phyloP scores from a whole-genome alignment of 169 alveolate species.

The Plasmodium coatneyi region DNA sequence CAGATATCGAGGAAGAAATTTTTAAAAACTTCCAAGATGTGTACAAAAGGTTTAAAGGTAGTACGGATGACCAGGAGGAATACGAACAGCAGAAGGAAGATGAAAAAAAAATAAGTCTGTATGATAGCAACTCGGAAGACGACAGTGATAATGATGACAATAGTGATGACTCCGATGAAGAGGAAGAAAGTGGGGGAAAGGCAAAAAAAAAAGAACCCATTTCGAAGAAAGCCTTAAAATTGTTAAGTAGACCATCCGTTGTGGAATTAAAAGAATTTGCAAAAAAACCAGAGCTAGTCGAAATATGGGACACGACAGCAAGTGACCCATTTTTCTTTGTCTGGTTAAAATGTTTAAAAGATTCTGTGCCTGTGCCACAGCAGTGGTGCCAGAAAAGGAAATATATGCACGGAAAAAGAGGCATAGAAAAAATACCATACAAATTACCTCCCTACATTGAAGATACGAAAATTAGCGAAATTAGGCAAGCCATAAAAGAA shows the following conservation, averaged over 20 bases:
- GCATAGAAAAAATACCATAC: slow-evolving; percentile 95
- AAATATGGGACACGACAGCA: slow-evolving; percentile 96
- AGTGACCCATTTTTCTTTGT: slow-evolving; percentile 96
- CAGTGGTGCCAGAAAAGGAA: slow-evolving; percentile 98
- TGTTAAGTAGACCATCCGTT: slow-evolving; percentile 75
- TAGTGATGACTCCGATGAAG: not conserved
- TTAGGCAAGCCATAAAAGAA: slow-evolving; percentile 92
- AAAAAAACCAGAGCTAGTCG: slow-evolving; percentile 92
- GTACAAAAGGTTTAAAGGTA: slow-evolving; percentile 37
- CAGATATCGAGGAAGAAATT: slow-evolving; percentile 21
- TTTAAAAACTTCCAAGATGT: slow-evolving; percentile 44
- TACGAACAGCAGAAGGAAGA: slow-evolving; percentile 7
- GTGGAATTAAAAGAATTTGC: slow-evolving; percentile 80
- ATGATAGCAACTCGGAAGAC: not conserved
- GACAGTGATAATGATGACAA: too few species aligned
- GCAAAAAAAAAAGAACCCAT: slow-evolving; percentile 23
- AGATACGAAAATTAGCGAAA: slow-evolving; percentile 91
- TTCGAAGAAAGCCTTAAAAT: slow-evolving; percentile 63
- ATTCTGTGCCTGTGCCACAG: slow-evolving; percentile 97
- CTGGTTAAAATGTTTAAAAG: slow-evolving; percentile 93
- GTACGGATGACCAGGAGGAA: slow-evolving; percentile 28
- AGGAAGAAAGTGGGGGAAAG: not conserved
- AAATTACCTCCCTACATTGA: slow-evolving; percentile 94
- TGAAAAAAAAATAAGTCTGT: not conserved
- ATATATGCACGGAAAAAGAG: slow-evolving; percentile 96